Percentiles rank a stretch among this genome's conserved stretches.
Conservation (phyloP, 2,329 filamentous ascomycete genomes). For the Monosporascus sp. region DNA sequence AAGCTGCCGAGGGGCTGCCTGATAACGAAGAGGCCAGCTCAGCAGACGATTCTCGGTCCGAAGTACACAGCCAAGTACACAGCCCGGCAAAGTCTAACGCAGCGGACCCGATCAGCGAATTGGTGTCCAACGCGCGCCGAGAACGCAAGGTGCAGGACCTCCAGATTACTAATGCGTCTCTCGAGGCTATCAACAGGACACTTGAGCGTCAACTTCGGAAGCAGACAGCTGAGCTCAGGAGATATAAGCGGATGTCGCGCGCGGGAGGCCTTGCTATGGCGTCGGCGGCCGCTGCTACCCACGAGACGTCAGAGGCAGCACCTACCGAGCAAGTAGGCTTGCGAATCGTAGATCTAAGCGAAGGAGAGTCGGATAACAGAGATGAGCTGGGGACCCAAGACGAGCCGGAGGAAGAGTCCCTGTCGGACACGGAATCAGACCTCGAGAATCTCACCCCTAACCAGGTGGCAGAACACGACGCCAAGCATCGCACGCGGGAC, state of each 20-base stretch:
- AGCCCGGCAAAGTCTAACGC: constrained; percentile 55
- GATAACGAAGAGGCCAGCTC: constrained; percentile 24
- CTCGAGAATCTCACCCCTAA: constrained; percentile 35
- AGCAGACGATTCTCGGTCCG: constrained; percentile 26
- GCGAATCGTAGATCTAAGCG: constrained; percentile 46
- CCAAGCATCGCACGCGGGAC: constrained; percentile 62
- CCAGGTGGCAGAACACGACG: constrained; percentile 35
- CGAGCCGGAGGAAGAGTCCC: constrained; percentile 47
- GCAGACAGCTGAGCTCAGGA: constrained; percentile 79
- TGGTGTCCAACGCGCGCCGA: constrained; percentile 80
- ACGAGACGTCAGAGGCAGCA: constrained; percentile 37
- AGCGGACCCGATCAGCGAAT: constrained; percentile 62
- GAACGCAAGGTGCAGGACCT: constrained; percentile 95
- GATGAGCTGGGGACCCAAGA: constrained; percentile 20
- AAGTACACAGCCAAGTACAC: constrained; percentile 46
- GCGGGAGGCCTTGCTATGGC: constrained; percentile 66
- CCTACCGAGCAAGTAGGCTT: constrained; percentile 37
- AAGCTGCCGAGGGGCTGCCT: constrained; percentile 47
- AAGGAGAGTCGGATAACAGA: constrained; percentile 32
- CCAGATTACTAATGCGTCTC: constrained; percentile 92
- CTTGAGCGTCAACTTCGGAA: constrained; percentile 87
- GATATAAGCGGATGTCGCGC: constrained; percentile 80
- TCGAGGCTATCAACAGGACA: constrained; percentile 91
- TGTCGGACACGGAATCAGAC: constrained; percentile 34
- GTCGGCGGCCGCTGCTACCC: constrained; percentile 38